Conservation (phyloP, 2,329 filamentous ascomycete species). For the Paramyrothecium sp. region DNA sequence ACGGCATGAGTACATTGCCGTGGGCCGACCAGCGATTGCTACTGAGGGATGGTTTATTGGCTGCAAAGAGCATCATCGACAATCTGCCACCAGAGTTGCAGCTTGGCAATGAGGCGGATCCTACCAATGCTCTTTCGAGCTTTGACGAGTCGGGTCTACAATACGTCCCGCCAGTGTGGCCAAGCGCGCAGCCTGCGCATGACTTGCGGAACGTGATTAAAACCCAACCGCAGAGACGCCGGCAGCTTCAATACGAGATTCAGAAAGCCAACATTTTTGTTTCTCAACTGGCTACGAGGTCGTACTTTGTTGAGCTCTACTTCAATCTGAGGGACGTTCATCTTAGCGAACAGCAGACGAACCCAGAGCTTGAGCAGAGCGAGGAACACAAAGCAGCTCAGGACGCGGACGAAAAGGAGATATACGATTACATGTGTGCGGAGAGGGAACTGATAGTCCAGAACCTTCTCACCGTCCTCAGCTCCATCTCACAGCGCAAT, state of each 20-base stretch:
- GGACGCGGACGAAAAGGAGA: conserved; percentile 42
- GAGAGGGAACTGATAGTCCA: conserved; percentile 82
- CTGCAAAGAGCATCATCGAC: conserved; percentile 67
- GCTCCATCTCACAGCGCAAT: conserved; percentile 78
- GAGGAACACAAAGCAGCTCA: conserved; percentile 35
- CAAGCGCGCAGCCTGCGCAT: conserved; percentile 42
- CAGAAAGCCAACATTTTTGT: conserved; percentile 90
- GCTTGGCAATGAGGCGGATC: conserved; percentile 42
- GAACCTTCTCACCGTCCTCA: conserved; percentile 72
- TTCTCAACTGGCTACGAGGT: conserved; percentile 77
- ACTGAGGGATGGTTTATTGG: conserved; percentile 67
- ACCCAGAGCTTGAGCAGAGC: conserved; percentile 29
- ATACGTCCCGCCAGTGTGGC: conserved; percentile 52
- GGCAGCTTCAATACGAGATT: conserved; percentile 76
- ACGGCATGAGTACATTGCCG: conserved; percentile 74
- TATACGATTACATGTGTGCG: conserved; percentile 64
- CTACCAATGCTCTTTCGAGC: conserved; percentile 33
- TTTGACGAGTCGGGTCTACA: conserved; percentile 46
- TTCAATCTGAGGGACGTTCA: conserved; percentile 72
- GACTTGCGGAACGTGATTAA: conserved; percentile 51
- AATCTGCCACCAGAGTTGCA: conserved; percentile 68
- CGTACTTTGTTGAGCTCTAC: conserved; percentile 84
- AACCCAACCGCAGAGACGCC: conserved; percentile 47
- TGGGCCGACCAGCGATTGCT: conserved; percentile 77
- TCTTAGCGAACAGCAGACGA: conserved; percentile 41